A percentile compares a stretch with the other conserved stretches of the same genome.
Evolutionary conservation across 345 rosid genomes (phyloP).

Genomic region (Ceriops zippeliana): DNA sequence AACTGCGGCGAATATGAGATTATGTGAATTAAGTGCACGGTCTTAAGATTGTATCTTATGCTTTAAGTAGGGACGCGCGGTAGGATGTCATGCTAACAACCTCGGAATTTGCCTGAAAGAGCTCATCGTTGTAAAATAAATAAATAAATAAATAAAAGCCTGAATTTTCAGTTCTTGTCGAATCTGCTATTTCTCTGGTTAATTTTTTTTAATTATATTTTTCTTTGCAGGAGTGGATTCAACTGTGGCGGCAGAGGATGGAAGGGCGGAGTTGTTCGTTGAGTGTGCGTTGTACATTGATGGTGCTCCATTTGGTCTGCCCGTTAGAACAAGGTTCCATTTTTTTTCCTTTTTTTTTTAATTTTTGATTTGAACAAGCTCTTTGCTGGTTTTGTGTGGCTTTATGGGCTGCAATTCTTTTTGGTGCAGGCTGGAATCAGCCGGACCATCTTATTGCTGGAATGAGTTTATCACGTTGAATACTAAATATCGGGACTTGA

Average conservation of each 20-base stretch:
- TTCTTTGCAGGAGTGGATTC: constrained; percentile 40
- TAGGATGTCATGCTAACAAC: too few species aligned
- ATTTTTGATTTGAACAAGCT: not conserved
- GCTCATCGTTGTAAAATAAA: too few species aligned
- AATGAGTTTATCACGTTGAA: constrained; percentile 79
- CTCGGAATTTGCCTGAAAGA: too few species aligned
- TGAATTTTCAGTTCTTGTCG: not conserved
- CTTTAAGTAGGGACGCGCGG: too few species aligned
- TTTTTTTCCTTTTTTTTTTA: not conserved
- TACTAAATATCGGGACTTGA: constrained; percentile 86
- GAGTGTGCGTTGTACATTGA: constrained; percentile 86
- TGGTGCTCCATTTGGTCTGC: constrained; percentile 91
- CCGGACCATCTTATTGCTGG: constrained; percentile 79
- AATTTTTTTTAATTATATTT: not conserved
- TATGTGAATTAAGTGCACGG: too few species aligned
- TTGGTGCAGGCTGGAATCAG: constrained; percentile 73
- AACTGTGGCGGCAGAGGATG: constrained; percentile 45
- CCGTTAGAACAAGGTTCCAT: constrained; percentile 74
- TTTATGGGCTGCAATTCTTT: not conserved
- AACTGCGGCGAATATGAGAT: too few species aligned
- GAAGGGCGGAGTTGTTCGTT: constrained; percentile 65
- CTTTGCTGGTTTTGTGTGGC: not conserved
- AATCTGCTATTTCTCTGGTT: not conserved
- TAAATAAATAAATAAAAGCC: too few species aligned
- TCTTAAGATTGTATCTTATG: too few species aligned